Evolutionary conservation across 441 rosid species (phyloP), one percentile per base, ranked within the genome.

Genomic region (Bruguiera hainesii): DNA sequence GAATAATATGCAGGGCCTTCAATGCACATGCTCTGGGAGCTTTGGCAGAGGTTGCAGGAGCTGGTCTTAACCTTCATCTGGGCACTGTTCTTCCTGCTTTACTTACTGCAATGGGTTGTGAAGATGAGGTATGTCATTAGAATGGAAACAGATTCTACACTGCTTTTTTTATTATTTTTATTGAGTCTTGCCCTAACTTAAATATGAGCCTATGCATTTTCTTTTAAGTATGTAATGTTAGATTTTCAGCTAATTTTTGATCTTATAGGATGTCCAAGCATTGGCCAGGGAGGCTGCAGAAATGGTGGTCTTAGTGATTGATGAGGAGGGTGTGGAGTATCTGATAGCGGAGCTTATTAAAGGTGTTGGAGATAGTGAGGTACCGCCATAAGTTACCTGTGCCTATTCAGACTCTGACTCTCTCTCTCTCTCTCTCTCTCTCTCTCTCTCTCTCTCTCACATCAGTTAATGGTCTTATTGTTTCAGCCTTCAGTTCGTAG

Each of bases 11-110:
- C 82, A 96, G 98, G 61, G 96, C 98, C 76, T 91, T 96, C 76
- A 91, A 93, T 85, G 98, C 98, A 31, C 98, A 93, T 83, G 98
- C 98, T 66, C 75, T 96, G 51, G 99, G 99, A 67, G 99, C 98
- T 48, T 84, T 96, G 72, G 99, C 98, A 48, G 98, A 96, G 75
- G 98, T 93, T 80, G 98, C 99, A 7, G 97, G 97, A 70, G 76
- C 96, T 72, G 97, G 99, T 66, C 93, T 96, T 61, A 87, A 89
- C 74, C 63, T 70, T 78, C 99, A 96, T 79, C 93, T 93, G 71
- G 92, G 96, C 68, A 87, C 91, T 49, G 78, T 96, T 74, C 92
- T 96, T 80, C 98, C 99, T 78, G 89, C 96, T 68, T 84, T 96
- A 77, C 98, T 96, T 55, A 84, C 96, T 30, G 95, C 93, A 64